Evolutionary conservation across 2,329 filamentous ascomycete species (phyloP), one percentile per base, ranked within the genome.

Genomic region (Ophiostoma himal-ulmi): DNA sequence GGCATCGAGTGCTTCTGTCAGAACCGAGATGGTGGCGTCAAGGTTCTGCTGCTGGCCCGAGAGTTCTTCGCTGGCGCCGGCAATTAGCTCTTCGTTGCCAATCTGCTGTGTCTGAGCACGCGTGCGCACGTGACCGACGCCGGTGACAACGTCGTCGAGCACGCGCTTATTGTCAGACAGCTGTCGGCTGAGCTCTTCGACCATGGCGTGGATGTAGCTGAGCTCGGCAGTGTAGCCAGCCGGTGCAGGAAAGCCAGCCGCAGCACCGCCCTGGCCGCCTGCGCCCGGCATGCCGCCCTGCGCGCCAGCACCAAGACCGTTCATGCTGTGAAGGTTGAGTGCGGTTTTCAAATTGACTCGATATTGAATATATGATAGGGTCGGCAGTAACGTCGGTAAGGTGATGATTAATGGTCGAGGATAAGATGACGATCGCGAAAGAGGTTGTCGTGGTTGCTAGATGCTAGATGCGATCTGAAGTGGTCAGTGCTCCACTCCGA

Each of bases 181-280:
- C 76, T 89, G 86, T 44, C 85, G 83, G 75, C 87, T 88, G 67
- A 90, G 81, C 76, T 89, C 86, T 75, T 90, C 88, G 13, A 90
- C 88, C 85, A 90, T 87, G 74, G 83, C 82, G 76, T 89, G 89
- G 76, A 90, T 88, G 78, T 88, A 87, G 76, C 88, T 89, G 72
- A 90, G 83, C 78, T 90, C 88, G 69, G 87, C 85, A 78, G 90
- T 87, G 77, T 90, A 88, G 67, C 87, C 88, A 22, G 88, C 88
- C n/a, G 88, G 88, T 20, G 86, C 88, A 17, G 88, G 87, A 64
- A 84, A 82, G 67, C 83, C 81, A 71, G 84, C 76, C 77, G 81
- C 80, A 68, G 74, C 82, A 72, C 81, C 82, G 54, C 73, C 71
- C 57, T 37, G 20, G 52, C 64, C 48, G 44, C 70, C 64, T 6